phyloP scores from a whole-genome alignment of 495 filamentous ascomycete species.

The Penicillium bialowiezense region DNA sequence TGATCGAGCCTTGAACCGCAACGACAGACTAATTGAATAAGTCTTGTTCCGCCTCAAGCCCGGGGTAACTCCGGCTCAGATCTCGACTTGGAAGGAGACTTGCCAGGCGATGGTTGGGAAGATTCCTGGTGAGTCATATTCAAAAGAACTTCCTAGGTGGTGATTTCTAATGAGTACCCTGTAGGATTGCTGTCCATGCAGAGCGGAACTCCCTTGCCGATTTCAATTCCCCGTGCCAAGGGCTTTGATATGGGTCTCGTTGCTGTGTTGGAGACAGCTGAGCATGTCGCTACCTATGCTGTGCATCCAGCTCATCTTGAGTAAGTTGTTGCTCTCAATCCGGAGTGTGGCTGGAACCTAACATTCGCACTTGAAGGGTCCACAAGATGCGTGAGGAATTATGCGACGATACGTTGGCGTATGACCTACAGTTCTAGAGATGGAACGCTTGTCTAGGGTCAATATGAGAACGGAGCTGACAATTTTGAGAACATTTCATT shows the following conservation, averaged over 20 bases:
- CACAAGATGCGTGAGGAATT: conserved; percentile 42
- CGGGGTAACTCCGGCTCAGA: conserved; percentile 30
- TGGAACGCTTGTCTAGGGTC: neutral
- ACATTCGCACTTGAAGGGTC: conserved; percentile 22
- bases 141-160: neutral
- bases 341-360: neutral
- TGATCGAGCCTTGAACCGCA: neutral
- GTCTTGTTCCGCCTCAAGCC: conserved; percentile 46
- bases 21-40: conserved; percentile 3
- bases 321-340: conserved; percentile 19
- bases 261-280: conserved; percentile 39
- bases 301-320: conserved; percentile 40
- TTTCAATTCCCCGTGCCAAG: conserved; percentile 37
- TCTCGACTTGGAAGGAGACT: conserved; percentile 27
- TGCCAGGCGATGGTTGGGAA: conserved; percentile 37
- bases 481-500: neutral
- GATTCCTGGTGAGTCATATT: conserved; percentile 28
- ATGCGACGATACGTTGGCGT: conserved; percentile 44
- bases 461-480: neutral
- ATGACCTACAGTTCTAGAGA: conserved; percentile 42
- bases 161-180: neutral
- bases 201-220: conserved; percentile 29
- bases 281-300: conserved; percentile 35
- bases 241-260: conserved; percentile 44
- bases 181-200: conserved; percentile 33